Base-by-base conservation (phyloP, 1,284 basidiomycete genomes). In the Fomes fomentarius region DNA sequence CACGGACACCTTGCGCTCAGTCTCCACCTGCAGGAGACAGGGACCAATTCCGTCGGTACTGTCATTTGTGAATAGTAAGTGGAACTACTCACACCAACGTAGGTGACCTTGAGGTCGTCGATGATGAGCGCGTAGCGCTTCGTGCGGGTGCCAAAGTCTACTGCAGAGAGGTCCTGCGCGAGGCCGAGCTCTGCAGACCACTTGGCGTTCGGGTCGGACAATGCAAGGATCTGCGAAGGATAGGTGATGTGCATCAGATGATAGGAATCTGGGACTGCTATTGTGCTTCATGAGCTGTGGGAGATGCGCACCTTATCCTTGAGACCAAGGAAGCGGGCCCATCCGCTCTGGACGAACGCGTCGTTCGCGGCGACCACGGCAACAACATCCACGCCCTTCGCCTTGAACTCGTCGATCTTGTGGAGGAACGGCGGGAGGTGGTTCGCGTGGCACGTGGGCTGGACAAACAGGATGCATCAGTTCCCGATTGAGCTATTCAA, bases 301-400 rank as follows among this genome's bases (percentile, higher is more conserved):
- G 21, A 9, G 3, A 15, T 17, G 14, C 51, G 19, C 9, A 84
- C 88, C 76, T 88, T 86, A 69, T 93, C 89, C 69, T 87, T 82
- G 63, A 87, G 75, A 6, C 83, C 83, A 60, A 84, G 77, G 53
- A 84, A 77, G 47, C 86, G 80, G 17, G 79, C 85, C 88, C 91
- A 93, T 44, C 84, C 91, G 62, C 81, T 85, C 81, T 89, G 80
- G 55, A 91, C 89, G 66, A 88, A 91, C n/a, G 83, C 73, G 65
- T 91, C 90, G 70, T 91, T 92, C 44, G 84, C 81, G 19, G 87
- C 82, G 55, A 92, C 61, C 57, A 89, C 83, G 21, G 81, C 85
- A 64, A 93, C 72, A 47, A 84, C 76, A 66, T 93, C 89, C 47
- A 89, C 82, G 47, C 89, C 89, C 71, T 89, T 90, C 31, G 76